Percentiles rank a stretch among this genome's conserved stretches.
phyloP scores from a whole-genome alignment of 768 basidiomycete species.

The Leccinellum luteum region DNA sequence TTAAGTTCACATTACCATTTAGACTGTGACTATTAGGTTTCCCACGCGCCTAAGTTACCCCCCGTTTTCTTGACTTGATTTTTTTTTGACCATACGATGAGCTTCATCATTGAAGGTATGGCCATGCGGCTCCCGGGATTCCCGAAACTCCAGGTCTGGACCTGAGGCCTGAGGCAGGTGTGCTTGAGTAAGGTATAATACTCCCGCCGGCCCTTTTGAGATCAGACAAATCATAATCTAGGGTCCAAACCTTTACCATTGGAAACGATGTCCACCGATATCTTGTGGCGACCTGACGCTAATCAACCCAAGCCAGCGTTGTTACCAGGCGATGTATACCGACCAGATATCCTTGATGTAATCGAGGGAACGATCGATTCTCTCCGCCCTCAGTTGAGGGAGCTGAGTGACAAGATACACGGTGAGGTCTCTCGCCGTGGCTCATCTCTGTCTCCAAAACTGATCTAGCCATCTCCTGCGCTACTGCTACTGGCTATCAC shows the following conservation, averaged over 20 bases:
- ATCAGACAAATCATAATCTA: neutral
- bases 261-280: slow-evolving; percentile 17
- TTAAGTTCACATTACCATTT: no score
- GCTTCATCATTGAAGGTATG: no score
- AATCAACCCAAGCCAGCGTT: slow-evolving; percentile 22
- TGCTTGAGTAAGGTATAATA: neutral
- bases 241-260: neutral
- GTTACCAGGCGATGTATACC: slow-evolving; percentile 39
- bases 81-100: no score
- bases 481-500: neutral
- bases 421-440: slow-evolving; percentile 34
- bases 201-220: neutral
- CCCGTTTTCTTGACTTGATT: no score
- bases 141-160: neutral
- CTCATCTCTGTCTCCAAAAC: neutral
- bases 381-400: slow-evolving; percentile 54
- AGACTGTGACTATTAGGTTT: no score
- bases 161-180: no score
- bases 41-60: no score
- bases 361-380: slow-evolving; percentile 56
- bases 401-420: slow-evolving; percentile 71
- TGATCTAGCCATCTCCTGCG: slow-evolving; percentile 1
- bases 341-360: slow-evolving; percentile 56
- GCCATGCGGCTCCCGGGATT: no score
- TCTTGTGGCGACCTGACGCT: slow-evolving; percentile 43